These are phyloP conservation scores for Friedmanniomyces endolithicus DNA, from an alignment of 495 filamentous ascomycete species.

Conservation along the genomic window DNA sequence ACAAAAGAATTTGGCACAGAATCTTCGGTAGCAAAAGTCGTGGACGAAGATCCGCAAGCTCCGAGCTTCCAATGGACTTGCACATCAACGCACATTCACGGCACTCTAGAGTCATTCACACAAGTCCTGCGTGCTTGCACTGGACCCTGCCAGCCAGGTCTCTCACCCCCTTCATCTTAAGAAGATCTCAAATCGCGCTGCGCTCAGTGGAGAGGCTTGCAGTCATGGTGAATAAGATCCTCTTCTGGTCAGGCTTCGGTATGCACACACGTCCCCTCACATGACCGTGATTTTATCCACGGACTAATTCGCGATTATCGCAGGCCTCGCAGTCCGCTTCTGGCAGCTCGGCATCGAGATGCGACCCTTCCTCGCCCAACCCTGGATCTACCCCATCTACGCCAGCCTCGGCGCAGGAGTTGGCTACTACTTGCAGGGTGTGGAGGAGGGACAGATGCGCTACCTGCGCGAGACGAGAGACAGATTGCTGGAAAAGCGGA, in stretches of 20 bases:
- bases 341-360: slow-evolving; percentile 98
- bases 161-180: background rate
- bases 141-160: background rate
- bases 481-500: slow-evolving; percentile 75
- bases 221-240: slow-evolving; percentile 60
- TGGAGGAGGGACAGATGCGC: slow-evolving; percentile 63
- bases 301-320: background rate
- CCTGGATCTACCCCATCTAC: slow-evolving; percentile 90
- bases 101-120: too few species aligned
- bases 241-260: slow-evolving; percentile 99
- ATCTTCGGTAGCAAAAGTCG: background rate
- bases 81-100: too few species aligned
- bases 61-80: too few species aligned
- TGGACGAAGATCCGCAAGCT: background rate
- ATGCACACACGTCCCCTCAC: slow-evolving; percentile 29
- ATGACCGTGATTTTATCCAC: background rate
- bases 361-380: slow-evolving; percentile 69
- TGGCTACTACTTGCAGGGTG: slow-evolving; percentile 88
- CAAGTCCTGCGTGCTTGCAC: background rate
- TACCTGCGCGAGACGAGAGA: slow-evolving; percentile 65
- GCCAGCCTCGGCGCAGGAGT: slow-evolving; percentile 74
- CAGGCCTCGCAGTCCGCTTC: slow-evolving; percentile 78
- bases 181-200: background rate
- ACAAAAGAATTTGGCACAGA: background rate
- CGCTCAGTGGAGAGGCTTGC: background rate